These are phyloP conservation scores for Hemisphaericaspora xylofermentans DNA, from an alignment of 1,139 yeast species.

Conservation along the genomic window DNA sequence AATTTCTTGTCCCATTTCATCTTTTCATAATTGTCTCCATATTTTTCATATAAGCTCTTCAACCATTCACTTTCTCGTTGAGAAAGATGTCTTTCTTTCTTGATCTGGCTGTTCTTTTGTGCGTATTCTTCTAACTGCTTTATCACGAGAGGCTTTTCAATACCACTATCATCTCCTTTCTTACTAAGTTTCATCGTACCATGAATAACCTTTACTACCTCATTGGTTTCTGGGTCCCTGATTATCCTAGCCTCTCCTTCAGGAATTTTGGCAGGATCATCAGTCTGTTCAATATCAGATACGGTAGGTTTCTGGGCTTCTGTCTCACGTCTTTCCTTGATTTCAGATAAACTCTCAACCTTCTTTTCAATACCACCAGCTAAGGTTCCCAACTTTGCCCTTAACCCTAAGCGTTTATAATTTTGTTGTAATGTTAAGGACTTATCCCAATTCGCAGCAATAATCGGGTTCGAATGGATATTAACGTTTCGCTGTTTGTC, in stretches of 20 bases:
- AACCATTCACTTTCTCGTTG: slow-evolving; percentile 80
- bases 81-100: slow-evolving; percentile 56
- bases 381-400: slow-evolving; percentile 59
- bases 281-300: slow-evolving; percentile 41
- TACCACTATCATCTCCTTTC: slow-evolving; percentile 23
- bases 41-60: slow-evolving; percentile 58
- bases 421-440: slow-evolving; percentile 80
- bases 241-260: slow-evolving; percentile 83
- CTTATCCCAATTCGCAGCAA: slow-evolving; percentile 89
- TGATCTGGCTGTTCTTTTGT: slow-evolving; percentile 42
- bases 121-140: slow-evolving; percentile 71
- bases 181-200: slow-evolving; percentile 50
- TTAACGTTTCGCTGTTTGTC: slow-evolving; percentile 66
- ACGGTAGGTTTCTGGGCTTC: slow-evolving; percentile 28
- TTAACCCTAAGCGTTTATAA: slow-evolving; percentile 72
- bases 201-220: slow-evolving; percentile 66
- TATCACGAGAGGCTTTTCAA: slow-evolving; percentile 52
- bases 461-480: slow-evolving; percentile 71
- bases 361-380: slow-evolving; percentile 69
- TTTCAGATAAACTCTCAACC: slow-evolving; percentile 40
- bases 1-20: slow-evolving; percentile 92
- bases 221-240: slow-evolving; percentile 67
- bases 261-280: slow-evolving; percentile 59
- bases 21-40: slow-evolving; percentile 84
- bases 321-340: slow-evolving; percentile 25